Base-by-base conservation (phyloP, 208 protist genomes). In the Wallacemonas collosoma region DNA sequence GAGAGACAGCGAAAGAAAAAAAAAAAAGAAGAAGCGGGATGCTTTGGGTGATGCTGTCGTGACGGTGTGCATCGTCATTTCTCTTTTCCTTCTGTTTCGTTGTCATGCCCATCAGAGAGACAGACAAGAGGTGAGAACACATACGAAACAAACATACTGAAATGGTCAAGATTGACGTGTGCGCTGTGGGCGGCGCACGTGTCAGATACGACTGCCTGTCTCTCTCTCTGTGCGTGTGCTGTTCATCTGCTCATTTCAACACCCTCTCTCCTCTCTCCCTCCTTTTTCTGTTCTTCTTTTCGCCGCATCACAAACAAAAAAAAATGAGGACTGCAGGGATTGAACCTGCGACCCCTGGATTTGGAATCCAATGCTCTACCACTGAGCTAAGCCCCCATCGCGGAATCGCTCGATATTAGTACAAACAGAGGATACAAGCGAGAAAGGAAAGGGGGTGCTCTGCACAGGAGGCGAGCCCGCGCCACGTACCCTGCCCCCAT, bases 361-460 rank as follows among this genome's bases (percentile, higher is more conserved):
- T 87, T 87, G 82, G 82, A 87, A 87, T 87, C 82, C 78, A 83
- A 81, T 87, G 82, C 82, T 83, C 82, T 87, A 83, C 82, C 82
- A 87, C 82, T 87, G 82, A 81, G 82, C 82, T 87, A 87, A 87
- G 78, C 82, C 82, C 82, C 82, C 82, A 26, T 77, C 45, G 8
- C 45, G 6, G 45, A 1, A 15, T 50, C 45, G 45, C 45, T 12
- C 8, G 0, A 50, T 50, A 50, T 12, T 12, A 1, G 26, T 26
- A 26, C 26, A 50, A 50, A 1, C 6, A 12, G 45, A 50, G 12
- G 6, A 50, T 50, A 1, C 45, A 50, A 50, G 45, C 12, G 45
- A 1, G 12, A 12, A 50, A 12, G 17, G 50, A 65, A 65, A 65
- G 53, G 60, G 17, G 60, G 17, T 41, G 60, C 60, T 65, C 60